A percentile compares a stretch with the other conserved stretches of the same genome.
phyloP scores from a whole-genome alignment of 495 filamentous ascomycete genomes.

The Penicillium flavigenum region DNA sequence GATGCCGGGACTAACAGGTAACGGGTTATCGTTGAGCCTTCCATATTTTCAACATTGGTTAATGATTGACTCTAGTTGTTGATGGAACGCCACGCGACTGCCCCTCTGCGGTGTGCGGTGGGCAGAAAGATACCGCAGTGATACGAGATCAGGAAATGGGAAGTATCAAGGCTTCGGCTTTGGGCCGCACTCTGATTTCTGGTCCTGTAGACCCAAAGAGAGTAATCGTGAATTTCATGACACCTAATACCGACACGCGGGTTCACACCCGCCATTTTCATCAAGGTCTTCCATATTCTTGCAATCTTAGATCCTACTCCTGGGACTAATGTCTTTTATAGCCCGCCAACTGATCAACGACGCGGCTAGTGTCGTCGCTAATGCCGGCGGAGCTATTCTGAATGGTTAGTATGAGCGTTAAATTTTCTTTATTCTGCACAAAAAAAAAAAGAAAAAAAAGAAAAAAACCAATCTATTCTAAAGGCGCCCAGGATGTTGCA shows the following conservation, averaged over 20 bases:
- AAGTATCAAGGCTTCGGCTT: slow-evolving; percentile 45
- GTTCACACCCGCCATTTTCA: slow-evolving; percentile 2
- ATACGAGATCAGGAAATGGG: slow-evolving; percentile 47
- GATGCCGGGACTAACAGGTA: slow-evolving; percentile 53
- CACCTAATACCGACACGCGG: background rate
- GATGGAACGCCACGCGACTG: slow-evolving; percentile 60
- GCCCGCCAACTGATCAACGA: slow-evolving; percentile 16
- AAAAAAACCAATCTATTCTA: background rate
- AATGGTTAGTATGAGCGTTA: slow-evolving; percentile 8
- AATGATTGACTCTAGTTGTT: slow-evolving; percentile 36
- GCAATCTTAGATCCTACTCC: background rate
- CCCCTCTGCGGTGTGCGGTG: slow-evolving; percentile 48
- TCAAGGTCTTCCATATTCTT: background rate
- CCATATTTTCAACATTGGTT: background rate
- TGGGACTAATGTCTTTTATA: slow-evolving; percentile 2
- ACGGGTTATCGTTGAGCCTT: background rate
- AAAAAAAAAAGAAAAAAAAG: background rate
- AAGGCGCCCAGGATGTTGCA: slow-evolving; percentile 11
- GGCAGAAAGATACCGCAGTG: slow-evolving; percentile 47
- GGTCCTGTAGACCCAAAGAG: slow-evolving; percentile 50
- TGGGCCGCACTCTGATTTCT: slow-evolving; percentile 57
- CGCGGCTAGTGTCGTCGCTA: slow-evolving; percentile 16
- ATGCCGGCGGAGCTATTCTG: slow-evolving; percentile 32
- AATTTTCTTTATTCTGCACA: background rate
- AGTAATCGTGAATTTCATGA: slow-evolving; percentile 38